Conservation (phyloP, 495 filamentous ascomycete genomes). For the Tuber umbilicatum region DNA sequence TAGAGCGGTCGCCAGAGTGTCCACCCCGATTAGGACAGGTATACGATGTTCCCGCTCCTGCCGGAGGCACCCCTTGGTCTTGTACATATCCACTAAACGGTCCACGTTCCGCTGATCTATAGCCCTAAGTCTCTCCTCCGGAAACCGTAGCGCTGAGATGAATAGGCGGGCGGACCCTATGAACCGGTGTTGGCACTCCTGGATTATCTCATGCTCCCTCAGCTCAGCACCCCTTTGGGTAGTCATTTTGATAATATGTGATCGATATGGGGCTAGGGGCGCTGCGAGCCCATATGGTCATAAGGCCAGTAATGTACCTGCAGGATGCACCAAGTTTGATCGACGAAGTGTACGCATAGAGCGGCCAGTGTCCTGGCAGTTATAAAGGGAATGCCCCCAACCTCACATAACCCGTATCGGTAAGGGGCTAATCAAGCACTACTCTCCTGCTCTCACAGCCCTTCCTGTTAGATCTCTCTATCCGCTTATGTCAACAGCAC, state of each 20-base stretch:
- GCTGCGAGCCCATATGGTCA: background rate
- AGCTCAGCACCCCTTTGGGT: background rate
- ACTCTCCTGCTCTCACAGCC: too few species aligned
- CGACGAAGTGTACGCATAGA: background rate
- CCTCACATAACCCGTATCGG: background rate
- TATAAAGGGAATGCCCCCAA: background rate
- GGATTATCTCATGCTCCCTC: background rate
- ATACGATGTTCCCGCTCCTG: slow-evolving; percentile 14
- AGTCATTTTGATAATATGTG: background rate
- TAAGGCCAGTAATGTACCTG: background rate
- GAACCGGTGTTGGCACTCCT: background rate
- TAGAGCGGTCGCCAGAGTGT: background rate
- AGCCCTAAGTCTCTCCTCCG: slow-evolving; percentile 5
- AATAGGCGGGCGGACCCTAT: background rate
- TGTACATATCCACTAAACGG: slow-evolving; percentile 15
- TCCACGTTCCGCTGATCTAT: slow-evolving; percentile 24
- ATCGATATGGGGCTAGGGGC: too few species aligned
- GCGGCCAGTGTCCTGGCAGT: background rate
- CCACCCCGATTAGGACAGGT: slow-evolving; percentile 13
- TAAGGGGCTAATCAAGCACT: background rate
- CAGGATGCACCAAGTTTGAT: background rate
- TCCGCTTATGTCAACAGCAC: too few species aligned
- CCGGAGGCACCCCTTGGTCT: slow-evolving; percentile 5
- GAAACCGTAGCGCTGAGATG: background rate
- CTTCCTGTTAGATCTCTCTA: too few species aligned